Evolutionary conservation across 2,329 filamentous ascomycete genomes (phyloP).

Genomic region (Thielaviopsis cerberus): DNA sequence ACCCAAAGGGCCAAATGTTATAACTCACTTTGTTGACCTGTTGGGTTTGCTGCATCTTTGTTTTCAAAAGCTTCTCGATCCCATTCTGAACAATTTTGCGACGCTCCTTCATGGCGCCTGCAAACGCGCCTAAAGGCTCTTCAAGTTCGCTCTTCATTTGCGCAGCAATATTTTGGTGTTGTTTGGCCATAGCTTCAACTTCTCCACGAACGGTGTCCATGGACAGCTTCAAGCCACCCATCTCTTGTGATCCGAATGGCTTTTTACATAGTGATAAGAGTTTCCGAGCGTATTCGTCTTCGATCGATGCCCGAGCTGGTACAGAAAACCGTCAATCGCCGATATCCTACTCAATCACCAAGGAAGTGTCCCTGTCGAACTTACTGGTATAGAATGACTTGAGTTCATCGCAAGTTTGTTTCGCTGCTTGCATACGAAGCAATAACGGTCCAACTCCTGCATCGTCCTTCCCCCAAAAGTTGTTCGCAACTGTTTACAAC

Average conservation of each 20-base stretch:
- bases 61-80: conserved; percentile 84
- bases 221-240: conserved; percentile 64
- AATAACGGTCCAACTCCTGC: conserved; percentile 81
- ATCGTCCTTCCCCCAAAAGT: conserved; percentile 99
- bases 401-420: conserved; percentile 85
- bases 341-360: background rate
- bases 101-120: conserved; percentile 87
- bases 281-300: conserved; percentile 91
- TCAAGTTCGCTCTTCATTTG: conserved; percentile 96
- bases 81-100: conserved; percentile 89
- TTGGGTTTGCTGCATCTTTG: conserved; percentile 79
- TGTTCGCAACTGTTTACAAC: conserved; percentile 62
- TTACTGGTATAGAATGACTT: conserved; percentile 73
- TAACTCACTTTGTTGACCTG: conserved; percentile 67
- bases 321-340: background rate
- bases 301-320: conserved; percentile 70
- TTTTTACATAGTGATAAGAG: conserved; percentile 73
- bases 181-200: conserved; percentile 82
- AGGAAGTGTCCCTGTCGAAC: conserved; percentile 14
- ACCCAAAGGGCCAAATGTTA: no score
- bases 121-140: conserved; percentile 78
- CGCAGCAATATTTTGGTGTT: conserved; percentile 70
- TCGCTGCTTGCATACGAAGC: conserved; percentile 85
- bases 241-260: conserved; percentile 70
- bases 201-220: conserved; percentile 78